A percentile compares a stretch with the other conserved stretches of the same genome.
These are phyloP conservation scores for Stylonectria norvegica DNA, from an alignment of 2,329 filamentous ascomycete genomes.

Conservation along the genomic window DNA sequence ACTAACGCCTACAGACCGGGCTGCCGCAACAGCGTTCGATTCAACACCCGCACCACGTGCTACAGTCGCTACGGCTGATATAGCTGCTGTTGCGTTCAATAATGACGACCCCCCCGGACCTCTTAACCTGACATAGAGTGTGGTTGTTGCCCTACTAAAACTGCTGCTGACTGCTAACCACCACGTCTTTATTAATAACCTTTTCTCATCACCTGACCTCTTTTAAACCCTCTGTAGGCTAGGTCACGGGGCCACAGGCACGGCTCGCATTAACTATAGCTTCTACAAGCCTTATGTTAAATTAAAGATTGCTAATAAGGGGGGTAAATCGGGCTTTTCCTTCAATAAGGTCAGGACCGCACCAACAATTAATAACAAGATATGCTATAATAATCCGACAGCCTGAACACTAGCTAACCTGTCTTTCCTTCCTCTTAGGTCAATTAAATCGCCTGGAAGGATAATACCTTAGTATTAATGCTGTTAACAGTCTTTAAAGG, in stretches of 20 bases:
- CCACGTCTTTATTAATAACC: conserved; percentile 17
- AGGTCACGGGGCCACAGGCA: conserved; percentile 11
- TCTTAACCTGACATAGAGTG: conserved; percentile 11
- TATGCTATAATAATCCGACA: too few relatives aligned
- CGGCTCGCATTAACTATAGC: conserved; percentile 9
- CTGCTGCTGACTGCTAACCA: conserved; percentile 9
- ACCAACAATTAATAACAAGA: conserved; percentile 3
- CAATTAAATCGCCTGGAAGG: conserved; percentile 1
- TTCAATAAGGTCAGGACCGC: conserved; percentile 4
- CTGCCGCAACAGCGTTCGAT: too few relatives aligned
- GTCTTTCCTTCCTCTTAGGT: background rate
- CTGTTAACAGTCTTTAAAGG: conserved; percentile 3
- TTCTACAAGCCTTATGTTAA: conserved; percentile 6
- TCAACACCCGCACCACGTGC: too few relatives aligned
- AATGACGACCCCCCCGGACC: too few relatives aligned
- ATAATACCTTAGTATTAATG: conserved; percentile 1
- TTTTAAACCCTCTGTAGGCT: conserved; percentile 5
- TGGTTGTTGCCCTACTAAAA: conserved; percentile 15
- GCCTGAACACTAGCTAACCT: conserved; percentile 2
- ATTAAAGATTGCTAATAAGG: conserved; percentile 4
- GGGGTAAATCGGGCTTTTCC: background rate
- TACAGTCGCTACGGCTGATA: too few relatives aligned
- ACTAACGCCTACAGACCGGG: too few relatives aligned
- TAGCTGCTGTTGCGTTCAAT: too few relatives aligned
- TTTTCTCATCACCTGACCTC: conserved; percentile 10